Percentiles rank a stretch among this genome's conserved stretches.
Evolutionary conservation across 441 rosid genomes (phyloP).

Genomic region (Hura crepitans): DNA sequence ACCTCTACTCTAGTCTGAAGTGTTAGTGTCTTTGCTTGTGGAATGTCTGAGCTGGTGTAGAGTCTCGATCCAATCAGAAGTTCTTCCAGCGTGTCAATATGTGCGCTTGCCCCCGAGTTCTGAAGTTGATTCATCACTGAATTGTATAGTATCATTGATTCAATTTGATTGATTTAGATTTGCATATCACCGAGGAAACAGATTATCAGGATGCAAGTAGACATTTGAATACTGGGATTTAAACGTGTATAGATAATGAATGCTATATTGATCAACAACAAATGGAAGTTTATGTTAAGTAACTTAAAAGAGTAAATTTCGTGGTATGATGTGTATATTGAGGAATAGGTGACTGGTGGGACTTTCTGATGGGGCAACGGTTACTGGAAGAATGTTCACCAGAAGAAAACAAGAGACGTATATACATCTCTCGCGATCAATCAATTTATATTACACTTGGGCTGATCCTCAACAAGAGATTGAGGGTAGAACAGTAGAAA

Average conservation of each 20-base stretch:
- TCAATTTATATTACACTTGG: no score
- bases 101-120: neutral
- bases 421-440: no score
- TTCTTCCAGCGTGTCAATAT: neutral
- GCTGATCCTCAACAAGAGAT: no score
- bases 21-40: constrained; percentile 24
- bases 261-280: neutral
- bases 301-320: no score
- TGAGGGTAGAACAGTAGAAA: no score
- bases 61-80: neutral
- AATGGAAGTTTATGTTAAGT: no score
- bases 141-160: neutral
- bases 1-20: constrained; percentile 50
- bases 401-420: no score
- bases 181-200: neutral
- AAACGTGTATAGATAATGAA: neutral
- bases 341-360: no score
- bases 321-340: neutral
- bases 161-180: neutral
- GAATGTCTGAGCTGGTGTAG: neutral
- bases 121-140: constrained; percentile 2
- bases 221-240: constrained; percentile 6
- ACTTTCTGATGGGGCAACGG: no score
- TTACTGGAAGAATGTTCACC: no score
- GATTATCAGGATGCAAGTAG: neutral